These are phyloP conservation scores for Leucocoprinus birnbaumii DNA, from an alignment of 768 basidiomycete genomes.

Conservation along the genomic window DNA sequence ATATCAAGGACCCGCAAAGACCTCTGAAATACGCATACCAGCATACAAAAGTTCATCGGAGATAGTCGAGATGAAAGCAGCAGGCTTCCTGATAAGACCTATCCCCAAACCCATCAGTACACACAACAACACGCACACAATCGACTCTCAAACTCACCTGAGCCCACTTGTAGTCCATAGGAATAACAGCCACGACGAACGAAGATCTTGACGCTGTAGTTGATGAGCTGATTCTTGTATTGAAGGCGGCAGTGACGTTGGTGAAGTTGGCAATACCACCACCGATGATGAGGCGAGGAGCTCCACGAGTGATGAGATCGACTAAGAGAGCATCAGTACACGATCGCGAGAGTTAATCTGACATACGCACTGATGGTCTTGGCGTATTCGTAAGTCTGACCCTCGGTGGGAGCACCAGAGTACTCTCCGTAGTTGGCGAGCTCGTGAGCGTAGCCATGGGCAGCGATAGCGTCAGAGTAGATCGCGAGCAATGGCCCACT, in stretches of 20 bases:
- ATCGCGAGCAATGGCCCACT: slow-evolving; percentile 98
- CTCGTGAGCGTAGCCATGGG: slow-evolving; percentile 94
- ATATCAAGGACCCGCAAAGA: too few relatives aligned
- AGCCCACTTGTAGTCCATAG: slow-evolving; percentile 99
- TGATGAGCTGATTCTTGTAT: slow-evolving; percentile 81
- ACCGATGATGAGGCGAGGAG: slow-evolving; percentile 92
- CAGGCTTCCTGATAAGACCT: slow-evolving; percentile 97
- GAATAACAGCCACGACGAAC: background rate
- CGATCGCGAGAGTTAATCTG: slow-evolving; percentile 25
- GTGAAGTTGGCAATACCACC: slow-evolving; percentile 99
- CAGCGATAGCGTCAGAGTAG: slow-evolving; percentile 79
- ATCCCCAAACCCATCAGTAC: slow-evolving; percentile 51
- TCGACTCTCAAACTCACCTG: slow-evolving; percentile 38
- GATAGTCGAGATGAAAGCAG: slow-evolving; percentile 98
- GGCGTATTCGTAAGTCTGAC: slow-evolving; percentile 98
- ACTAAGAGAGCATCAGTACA: slow-evolving; percentile 34
- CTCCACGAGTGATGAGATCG: slow-evolving; percentile 89
- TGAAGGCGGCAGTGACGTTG: slow-evolving; percentile 73
- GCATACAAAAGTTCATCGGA: slow-evolving; percentile 98
- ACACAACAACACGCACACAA: too few relatives aligned
- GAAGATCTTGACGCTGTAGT: slow-evolving; percentile 47
- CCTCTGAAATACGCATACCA: slow-evolving; percentile 98
- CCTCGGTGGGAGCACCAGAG: slow-evolving; percentile 96
- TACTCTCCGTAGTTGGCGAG: slow-evolving; percentile 99
- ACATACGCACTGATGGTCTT: slow-evolving; percentile 81